phyloP scores from a whole-genome alignment of 768 basidiomycete genomes.

The Pleurotus tuoliensis region DNA sequence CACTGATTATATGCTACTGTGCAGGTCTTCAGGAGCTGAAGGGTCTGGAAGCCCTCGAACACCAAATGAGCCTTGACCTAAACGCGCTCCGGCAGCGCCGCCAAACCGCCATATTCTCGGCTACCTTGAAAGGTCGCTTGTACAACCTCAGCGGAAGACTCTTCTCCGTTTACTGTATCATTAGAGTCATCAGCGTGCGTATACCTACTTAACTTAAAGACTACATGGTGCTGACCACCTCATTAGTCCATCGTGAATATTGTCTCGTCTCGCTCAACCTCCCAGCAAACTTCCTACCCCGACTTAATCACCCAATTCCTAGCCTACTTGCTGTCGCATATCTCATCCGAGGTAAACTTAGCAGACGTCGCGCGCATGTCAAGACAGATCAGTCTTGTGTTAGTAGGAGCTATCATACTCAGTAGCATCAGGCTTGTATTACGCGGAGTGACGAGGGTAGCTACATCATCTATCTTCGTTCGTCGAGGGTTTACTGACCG shows the following conservation, averaged over 20 bases:
- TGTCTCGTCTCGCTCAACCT: slow-evolving; percentile 31
- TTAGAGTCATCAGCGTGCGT: slow-evolving; percentile 58
- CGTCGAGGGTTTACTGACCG: not conserved
- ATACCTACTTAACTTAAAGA: not conserved
- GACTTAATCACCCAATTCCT: slow-evolving; percentile 39
- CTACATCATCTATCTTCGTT: slow-evolving; percentile 22
- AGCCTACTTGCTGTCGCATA: slow-evolving; percentile 25
- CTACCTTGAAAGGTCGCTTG: slow-evolving; percentile 52
- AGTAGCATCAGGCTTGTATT: slow-evolving; percentile 70
- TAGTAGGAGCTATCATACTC: slow-evolving; percentile 76
- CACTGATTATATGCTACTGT: not conserved
- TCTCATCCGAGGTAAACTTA: slow-evolving; percentile 21
- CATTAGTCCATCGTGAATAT: slow-evolving; percentile 50
- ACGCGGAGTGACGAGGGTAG: slow-evolving; percentile 58
- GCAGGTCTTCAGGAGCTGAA: slow-evolving; percentile 53
- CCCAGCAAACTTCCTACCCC: slow-evolving; percentile 31
- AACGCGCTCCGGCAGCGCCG: slow-evolving; percentile 45
- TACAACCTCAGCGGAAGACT: slow-evolving; percentile 41
- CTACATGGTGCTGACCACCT: not conserved
- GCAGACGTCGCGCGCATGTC: slow-evolving; percentile 36
- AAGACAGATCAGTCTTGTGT: slow-evolving; percentile 53
- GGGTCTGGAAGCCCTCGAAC: slow-evolving; percentile 64
- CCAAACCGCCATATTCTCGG: slow-evolving; percentile 43
- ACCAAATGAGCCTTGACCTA: slow-evolving; percentile 60
- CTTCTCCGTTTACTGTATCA: slow-evolving; percentile 66